phyloP scores from a whole-genome alignment of 2,329 filamentous ascomycete genomes.

The Colletotrichum cereale region DNA sequence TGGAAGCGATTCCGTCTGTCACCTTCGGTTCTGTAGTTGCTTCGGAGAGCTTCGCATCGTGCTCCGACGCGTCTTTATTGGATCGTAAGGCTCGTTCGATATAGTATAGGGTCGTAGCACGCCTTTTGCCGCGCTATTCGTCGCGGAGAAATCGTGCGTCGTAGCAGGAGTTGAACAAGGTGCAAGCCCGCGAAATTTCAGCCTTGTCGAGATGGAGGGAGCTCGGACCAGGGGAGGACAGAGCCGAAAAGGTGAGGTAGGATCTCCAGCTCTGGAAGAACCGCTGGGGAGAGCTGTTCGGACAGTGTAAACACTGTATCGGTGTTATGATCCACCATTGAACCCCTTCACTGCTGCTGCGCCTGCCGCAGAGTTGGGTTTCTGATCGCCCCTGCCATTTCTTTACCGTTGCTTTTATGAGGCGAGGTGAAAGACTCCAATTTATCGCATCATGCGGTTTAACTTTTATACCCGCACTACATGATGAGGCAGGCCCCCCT shows the following conservation, averaged over 20 bases:
- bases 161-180: neutral
- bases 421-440: neutral
- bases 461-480: neutral
- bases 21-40: conserved; percentile 32
- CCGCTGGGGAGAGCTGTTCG: neutral
- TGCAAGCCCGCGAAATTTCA: conserved; percentile 37
- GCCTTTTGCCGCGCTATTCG: neutral
- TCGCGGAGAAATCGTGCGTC: neutral
- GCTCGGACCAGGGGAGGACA: conserved; percentile 30
- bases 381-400: neutral
- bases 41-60: conserved; percentile 35
- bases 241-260: neutral
- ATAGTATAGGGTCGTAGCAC: neutral
- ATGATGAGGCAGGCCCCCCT: neutral
- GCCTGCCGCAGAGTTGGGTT: neutral
- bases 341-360: neutral
- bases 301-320: conserved; percentile 24
- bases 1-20: conserved; percentile 37
- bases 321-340: neutral
- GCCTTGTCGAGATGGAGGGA: conserved; percentile 26
- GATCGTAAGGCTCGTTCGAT: conserved; percentile 7
- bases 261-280: conserved; percentile 7
- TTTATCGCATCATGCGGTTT: neutral
- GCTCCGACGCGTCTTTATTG: conserved; percentile 17
- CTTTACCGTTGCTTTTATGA: no score